Evolutionary conservation across 208 protist genomes (phyloP).

Genomic region (Leishmania mexicana): DNA sequence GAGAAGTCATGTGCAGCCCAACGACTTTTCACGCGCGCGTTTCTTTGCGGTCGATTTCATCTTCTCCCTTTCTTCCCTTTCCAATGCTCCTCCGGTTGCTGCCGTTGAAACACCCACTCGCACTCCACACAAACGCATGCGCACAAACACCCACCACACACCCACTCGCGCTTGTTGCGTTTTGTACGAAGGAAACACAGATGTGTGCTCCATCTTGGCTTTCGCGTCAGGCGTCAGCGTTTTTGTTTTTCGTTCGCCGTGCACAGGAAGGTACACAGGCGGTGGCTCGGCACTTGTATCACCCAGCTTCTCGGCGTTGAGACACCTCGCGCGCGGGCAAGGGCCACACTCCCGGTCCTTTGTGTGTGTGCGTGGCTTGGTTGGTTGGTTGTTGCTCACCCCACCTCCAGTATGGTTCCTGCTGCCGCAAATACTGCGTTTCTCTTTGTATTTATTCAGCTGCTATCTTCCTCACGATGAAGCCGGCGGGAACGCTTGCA

Average conservation of each 20-base stretch:
- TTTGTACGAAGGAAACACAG: neutral
- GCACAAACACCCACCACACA: neutral
- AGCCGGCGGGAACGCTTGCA: constrained; percentile 15
- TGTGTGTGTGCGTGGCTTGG: neutral
- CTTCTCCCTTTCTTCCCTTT: neutral
- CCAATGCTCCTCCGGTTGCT: neutral
- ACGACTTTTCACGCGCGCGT: neutral
- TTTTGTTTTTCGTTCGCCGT: neutral
- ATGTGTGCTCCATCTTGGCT: neutral
- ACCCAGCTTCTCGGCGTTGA: neutral
- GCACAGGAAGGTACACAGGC: neutral
- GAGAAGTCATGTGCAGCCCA: neutral
- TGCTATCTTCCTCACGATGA: constrained; percentile 9
- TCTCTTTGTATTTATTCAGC: neutral
- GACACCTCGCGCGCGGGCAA: neutral
- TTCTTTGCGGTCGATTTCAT: neutral
- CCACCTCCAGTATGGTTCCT: neutral
- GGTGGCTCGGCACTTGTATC: neutral
- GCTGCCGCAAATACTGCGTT: neutral
- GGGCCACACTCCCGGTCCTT: neutral
- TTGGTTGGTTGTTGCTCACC: neutral
- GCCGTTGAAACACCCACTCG: neutral
- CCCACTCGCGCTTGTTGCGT: neutral
- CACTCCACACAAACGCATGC: neutral
- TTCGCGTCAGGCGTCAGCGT: neutral